phyloP scores from a whole-genome alignment of 2,329 filamentous ascomycete species.

The Hypoxylon sp. region DNA sequence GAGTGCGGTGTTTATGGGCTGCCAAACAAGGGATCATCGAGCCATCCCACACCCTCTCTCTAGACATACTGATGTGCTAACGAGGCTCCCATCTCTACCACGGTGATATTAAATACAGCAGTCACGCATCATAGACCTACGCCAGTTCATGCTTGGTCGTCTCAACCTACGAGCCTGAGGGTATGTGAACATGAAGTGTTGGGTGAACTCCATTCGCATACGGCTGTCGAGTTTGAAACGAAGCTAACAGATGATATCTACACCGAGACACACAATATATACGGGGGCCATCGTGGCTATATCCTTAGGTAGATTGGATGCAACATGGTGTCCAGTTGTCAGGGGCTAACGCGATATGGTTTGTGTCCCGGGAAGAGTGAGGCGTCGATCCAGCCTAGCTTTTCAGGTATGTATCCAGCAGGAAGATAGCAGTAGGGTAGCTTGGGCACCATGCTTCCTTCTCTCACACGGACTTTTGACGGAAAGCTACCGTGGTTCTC shows the following conservation, averaged over 20 bases:
- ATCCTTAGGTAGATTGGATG: neutral
- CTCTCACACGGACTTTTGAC: neutral
- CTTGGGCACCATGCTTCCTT: neutral
- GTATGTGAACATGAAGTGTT: neutral
- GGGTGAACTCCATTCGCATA: neutral
- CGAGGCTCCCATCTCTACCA: slow-evolving; percentile 5
- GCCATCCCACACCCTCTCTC: slow-evolving; percentile 12
- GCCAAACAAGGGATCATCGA: neutral
- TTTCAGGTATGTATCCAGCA: neutral
- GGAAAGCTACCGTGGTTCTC: neutral
- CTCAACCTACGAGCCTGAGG: neutral
- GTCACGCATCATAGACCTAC: slow-evolving; percentile 17
- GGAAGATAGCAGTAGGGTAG: neutral
- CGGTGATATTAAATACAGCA: slow-evolving; percentile 12
- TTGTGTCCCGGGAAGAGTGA: neutral
- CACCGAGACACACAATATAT: neutral
- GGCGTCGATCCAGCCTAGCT: slow-evolving; percentile 1
- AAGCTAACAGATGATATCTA: neutral
- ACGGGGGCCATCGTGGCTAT: neutral
- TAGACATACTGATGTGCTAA: slow-evolving; percentile 8
- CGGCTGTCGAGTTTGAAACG: slow-evolving; percentile 1
- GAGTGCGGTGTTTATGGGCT: slow-evolving; percentile 5
- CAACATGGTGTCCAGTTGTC: neutral
- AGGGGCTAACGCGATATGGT: neutral
- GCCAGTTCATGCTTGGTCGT: neutral